phyloP scores from a whole-genome alignment of 192 early-diverging fungal genomes.

The Thamnidium elegans region DNA sequence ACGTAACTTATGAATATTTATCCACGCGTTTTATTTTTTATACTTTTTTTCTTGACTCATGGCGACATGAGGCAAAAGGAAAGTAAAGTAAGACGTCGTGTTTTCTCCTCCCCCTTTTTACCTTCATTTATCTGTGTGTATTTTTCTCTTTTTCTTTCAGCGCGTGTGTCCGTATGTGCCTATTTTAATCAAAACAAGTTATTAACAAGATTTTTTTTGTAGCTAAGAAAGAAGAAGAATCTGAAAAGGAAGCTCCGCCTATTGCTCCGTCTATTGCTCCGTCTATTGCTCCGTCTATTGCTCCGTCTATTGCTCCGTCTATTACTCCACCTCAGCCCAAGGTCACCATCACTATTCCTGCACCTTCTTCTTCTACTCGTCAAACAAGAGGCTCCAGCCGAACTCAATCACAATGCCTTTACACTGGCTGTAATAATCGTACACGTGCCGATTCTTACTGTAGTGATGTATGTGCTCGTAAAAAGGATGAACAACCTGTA shows the following conservation, averaged over 20 bases:
- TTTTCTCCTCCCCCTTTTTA: background rate
- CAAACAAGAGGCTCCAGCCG: conserved; percentile 8
- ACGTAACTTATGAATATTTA: background rate
- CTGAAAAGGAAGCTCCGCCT: no score
- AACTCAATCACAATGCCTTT: conserved; percentile 15
- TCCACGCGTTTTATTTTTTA: no score
- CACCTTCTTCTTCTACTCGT: background rate
- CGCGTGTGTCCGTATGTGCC: no score
- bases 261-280: no score
- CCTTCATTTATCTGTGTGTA: background rate
- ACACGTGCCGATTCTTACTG: conserved; percentile 30
- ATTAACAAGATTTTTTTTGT: no score
- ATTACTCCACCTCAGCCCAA: background rate
- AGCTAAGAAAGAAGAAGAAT: no score
- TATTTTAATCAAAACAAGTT: no score
- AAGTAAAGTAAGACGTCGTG: background rate
- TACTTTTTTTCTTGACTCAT: no score
- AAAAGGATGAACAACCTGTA: background rate
- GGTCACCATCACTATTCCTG: background rate
- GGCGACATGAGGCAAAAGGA: no score
- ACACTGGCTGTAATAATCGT: conserved; percentile 18
- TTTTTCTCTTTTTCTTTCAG: no score
- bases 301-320: no score
- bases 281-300: background rate
- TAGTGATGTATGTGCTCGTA: conserved; percentile 24